Evolutionary conservation across 2,329 filamentous ascomycete genomes (phyloP).

Genomic region (Stenocarpella maydis): DNA sequence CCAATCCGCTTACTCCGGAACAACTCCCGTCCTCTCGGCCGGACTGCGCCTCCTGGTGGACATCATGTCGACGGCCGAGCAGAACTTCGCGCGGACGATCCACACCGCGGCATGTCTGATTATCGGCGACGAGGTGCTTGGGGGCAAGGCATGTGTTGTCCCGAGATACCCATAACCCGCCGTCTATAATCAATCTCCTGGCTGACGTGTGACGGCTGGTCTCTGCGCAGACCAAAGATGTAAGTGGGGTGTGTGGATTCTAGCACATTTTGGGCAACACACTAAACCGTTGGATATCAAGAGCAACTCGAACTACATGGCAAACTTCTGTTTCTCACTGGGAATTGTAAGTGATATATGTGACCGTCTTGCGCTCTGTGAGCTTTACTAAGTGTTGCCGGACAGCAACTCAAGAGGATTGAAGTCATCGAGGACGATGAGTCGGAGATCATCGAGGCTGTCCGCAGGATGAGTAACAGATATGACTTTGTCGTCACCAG

Average conservation of each 20-base stretch:
- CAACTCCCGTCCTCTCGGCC: constrained; percentile 34
- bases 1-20: constrained; percentile 49
- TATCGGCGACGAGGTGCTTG: constrained; percentile 96
- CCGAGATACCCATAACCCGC: neutral
- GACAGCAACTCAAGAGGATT: constrained; percentile 77
- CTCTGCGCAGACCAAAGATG: constrained; percentile 41
- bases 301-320: constrained; percentile 71
- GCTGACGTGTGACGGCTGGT: constrained; percentile 24
- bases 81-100: constrained; percentile 72
- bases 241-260: constrained; percentile 32
- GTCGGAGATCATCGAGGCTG: constrained; percentile 86
- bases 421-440: constrained; percentile 97
- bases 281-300: constrained; percentile 43
- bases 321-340: constrained; percentile 70
- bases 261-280: neutral
- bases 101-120: constrained; percentile 92
- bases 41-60: constrained; percentile 39
- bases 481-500: constrained; percentile 97
- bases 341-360: constrained; percentile 60
- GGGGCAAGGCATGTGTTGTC: constrained; percentile 77
- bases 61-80: constrained; percentile 60
- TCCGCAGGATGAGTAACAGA: constrained; percentile 82
- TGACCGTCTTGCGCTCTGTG: neutral
- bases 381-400: constrained; percentile 14
- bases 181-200: neutral